A percentile compares a stretch with the other conserved stretches of the same genome.
Conservation (phyloP, 352 stramenopile genomes). For the Phytophthora europaea region DNA sequence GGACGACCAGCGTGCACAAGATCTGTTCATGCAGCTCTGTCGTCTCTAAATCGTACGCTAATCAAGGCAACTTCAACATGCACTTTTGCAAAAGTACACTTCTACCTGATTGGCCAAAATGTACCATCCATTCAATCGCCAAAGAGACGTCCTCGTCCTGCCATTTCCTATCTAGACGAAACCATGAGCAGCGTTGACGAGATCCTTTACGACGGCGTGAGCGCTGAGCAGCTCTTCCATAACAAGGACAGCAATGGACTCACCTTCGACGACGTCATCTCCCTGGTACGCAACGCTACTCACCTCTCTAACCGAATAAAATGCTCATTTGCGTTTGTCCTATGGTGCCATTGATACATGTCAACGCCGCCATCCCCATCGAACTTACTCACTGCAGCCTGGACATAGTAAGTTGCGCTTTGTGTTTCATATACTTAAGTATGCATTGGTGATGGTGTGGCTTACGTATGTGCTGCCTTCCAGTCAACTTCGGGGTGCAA, state of each 20-base stretch:
- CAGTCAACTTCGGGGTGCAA: constrained; percentile 94
- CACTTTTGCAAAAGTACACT: not conserved
- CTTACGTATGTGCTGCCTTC: not conserved
- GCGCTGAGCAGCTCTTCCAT: constrained; percentile 77
- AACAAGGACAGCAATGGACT: constrained; percentile 74
- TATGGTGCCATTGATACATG: constrained; percentile 3
- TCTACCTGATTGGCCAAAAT: constrained; percentile 27
- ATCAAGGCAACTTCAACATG: constrained; percentile 29
- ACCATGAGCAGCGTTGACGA: constrained; percentile 41
- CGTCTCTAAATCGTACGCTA: constrained; percentile 30
- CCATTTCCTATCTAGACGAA: constrained; percentile 12
- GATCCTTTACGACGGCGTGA: constrained; percentile 70
- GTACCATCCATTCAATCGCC: constrained; percentile 10
- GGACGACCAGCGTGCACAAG: constrained; percentile 64
- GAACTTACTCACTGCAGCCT: constrained; percentile 39
- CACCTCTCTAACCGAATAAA: not conserved
- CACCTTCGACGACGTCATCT: constrained; percentile 91
- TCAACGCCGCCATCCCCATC: not conserved
- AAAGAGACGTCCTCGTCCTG: constrained; percentile 8
- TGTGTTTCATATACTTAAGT: not conserved
- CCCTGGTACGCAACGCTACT: constrained; percentile 55
- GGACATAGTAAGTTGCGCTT: constrained; percentile 65
- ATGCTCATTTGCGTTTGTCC: constrained; percentile 20
- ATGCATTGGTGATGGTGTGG: not conserved
- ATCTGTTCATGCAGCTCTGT: constrained; percentile 79